phyloP scores from a whole-genome alignment of 2,329 filamentous ascomycete genomes.

The Diplodia seriata region DNA sequence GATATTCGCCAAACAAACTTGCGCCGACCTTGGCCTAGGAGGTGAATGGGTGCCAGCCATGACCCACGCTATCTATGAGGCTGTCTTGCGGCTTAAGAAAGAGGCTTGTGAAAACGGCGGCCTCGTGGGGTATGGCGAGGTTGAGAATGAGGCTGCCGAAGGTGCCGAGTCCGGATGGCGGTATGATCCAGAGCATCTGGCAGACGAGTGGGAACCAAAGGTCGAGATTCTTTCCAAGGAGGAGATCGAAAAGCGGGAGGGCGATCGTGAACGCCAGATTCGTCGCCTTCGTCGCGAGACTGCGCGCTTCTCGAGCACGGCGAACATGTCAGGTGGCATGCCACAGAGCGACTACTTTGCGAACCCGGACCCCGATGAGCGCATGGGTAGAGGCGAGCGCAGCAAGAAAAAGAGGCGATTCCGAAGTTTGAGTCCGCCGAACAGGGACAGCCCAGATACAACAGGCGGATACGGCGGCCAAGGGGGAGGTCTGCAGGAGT shows the following conservation, averaged over 20 bases:
- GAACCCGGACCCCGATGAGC: constrained; percentile 68
- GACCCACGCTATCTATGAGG: constrained; percentile 96
- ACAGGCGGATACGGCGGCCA: constrained; percentile 72
- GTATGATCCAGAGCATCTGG: constrained; percentile 90
- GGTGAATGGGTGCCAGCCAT: constrained; percentile 95
- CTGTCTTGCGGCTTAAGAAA: constrained; percentile 90
- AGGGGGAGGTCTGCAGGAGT: constrained; percentile 61
- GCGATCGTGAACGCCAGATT: constrained; percentile 90
- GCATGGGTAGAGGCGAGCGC: constrained; percentile 88
- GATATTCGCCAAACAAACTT: constrained; percentile 89
- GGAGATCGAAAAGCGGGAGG: constrained; percentile 96
- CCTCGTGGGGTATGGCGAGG: constrained; percentile 75
- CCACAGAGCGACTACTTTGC: constrained; percentile 69
- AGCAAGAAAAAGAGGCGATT: constrained; percentile 96
- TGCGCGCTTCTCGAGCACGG: constrained; percentile 85
- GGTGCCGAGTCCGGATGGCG: constrained; percentile 89
- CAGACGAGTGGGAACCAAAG: constrained; percentile 60
- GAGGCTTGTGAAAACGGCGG: constrained; percentile 93
- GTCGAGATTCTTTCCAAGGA: constrained; percentile 78
- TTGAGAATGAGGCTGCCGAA: constrained; percentile 88
- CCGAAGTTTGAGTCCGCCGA: constrained; percentile 82
- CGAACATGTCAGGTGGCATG: constrained; percentile 79
- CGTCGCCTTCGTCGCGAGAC: constrained; percentile 87
- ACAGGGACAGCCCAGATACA: constrained; percentile 81
- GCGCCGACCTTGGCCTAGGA: constrained; percentile 84